These are phyloP conservation scores for Sanghuangporus baumii DNA, from an alignment of 1,284 basidiomycete species.

Conservation along the genomic window DNA sequence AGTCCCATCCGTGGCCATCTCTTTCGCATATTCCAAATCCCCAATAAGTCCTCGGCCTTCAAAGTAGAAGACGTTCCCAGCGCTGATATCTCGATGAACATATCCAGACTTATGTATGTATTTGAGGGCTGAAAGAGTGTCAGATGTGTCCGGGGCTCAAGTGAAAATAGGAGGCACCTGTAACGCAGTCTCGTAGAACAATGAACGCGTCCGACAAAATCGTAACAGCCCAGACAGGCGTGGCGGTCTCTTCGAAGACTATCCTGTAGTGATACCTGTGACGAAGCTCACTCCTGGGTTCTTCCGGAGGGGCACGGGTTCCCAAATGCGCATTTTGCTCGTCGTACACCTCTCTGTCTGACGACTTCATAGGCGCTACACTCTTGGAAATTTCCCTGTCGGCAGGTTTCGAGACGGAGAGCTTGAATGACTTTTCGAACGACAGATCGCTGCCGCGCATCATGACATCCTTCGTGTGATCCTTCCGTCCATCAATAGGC, in stretches of 20 bases:
- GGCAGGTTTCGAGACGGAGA: too few species aligned
- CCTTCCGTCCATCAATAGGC: too few species aligned
- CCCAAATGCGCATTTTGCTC: neutral
- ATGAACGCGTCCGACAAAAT: neutral
- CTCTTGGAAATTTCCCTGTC: neutral
- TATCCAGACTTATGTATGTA: neutral
- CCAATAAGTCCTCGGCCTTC: neutral
- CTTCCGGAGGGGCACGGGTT: neutral
- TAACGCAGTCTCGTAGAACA: neutral
- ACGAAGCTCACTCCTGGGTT: neutral
- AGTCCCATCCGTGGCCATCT: neutral
- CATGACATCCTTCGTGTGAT: too few species aligned
- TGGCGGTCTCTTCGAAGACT: neutral
- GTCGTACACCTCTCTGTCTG: neutral
- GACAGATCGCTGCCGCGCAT: too few species aligned
- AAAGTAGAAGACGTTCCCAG: neutral
- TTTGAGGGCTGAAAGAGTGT: neutral
- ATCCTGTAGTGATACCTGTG: neutral
- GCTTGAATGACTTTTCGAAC: too few species aligned
- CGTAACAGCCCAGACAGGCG: neutral
- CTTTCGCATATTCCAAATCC: neutral
- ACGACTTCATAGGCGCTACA: neutral
- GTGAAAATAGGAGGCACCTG: neutral
- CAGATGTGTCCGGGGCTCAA: neutral
- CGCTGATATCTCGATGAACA: neutral